Evolutionary conservation across 75 land plant species (phyloP), one percentile per base, ranked within the genome.

Genomic region (Pinus tabuliformis): DNA sequence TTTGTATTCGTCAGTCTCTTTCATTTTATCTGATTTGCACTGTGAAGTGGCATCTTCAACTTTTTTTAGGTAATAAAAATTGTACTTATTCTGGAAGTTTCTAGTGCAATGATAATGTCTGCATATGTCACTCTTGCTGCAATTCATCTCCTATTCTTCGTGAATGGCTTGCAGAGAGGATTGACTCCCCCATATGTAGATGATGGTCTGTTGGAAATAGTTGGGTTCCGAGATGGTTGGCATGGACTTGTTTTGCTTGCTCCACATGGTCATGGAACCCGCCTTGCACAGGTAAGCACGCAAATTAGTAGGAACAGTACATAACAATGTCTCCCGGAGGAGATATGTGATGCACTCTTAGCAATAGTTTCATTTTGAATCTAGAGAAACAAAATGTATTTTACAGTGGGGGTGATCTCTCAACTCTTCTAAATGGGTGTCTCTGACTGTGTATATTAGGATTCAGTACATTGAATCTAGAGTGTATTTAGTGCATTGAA

Each of bases 161-260:
- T 59, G n/a, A 78, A 56, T 57, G 18, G 3, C 61, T 33, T 57
- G 54, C 83, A 94, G 98, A 97, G 89, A 77, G 88, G 86, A 22
- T 76, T 94, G 68, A 97, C 99, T 62, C 79, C 82, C 58, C 90
- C 99, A 75, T 92, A 66, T 73, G 99, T 97, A 13, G 88, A 97
- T 83, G 99, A 97, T 88, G 93, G 95, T 17, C 85, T 89, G n/a
- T 62, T 97, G 30, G 99, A 97, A 75, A 82, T 97, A 16, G 99
- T 97, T 63, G 99, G 99, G 1, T 97, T 97, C 76, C 83, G 87
- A 82, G 88, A 95, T 84, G 99, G 91, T 59, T 97, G 99, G 98
- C 99, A 97, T 82, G 99, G 99, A 36, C 85, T 92, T 49, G 88
- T 86, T 76, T 80, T 97, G 71, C 82, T 94, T 61, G 75, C 87